Percentiles rank a stretch among this genome's conserved stretches.
These are phyloP conservation scores for Patellaria atrata DNA, from an alignment of 495 filamentous ascomycete genomes.

Conservation along the genomic window DNA sequence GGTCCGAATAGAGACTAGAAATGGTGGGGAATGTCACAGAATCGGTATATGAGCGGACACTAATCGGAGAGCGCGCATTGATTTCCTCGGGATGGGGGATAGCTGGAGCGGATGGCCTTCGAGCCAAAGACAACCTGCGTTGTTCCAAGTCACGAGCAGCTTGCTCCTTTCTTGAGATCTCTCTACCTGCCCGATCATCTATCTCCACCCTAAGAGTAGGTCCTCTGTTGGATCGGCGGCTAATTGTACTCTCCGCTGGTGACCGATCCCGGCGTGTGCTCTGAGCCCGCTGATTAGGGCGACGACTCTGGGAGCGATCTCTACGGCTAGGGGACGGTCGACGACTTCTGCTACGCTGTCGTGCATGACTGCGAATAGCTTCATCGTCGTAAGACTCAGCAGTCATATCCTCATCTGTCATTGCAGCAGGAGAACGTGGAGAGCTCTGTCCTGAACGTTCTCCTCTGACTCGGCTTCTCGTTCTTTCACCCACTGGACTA, in stretches of 20 bases:
- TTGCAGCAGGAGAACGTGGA: slow-evolving; percentile 13
- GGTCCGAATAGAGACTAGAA: slow-evolving; percentile 13
- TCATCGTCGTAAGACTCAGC: slow-evolving; percentile 28
- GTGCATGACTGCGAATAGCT: slow-evolving; percentile 22
- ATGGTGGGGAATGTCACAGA: slow-evolving; percentile 19
- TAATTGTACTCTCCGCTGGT: slow-evolving; percentile 14
- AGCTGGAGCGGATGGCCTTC: slow-evolving; percentile 60
- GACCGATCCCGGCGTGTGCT: slow-evolving; percentile 35
- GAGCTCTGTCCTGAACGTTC: slow-evolving; percentile 7
- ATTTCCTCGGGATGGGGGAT: slow-evolving; percentile 67
- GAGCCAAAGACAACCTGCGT: slow-evolving; percentile 64
- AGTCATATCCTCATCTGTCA: slow-evolving; percentile 32
- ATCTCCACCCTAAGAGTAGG: slow-evolving; percentile 17
- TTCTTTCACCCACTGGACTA: slow-evolving; percentile 14
- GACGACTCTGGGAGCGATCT: slow-evolving; percentile 46
- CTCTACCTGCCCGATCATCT: slow-evolving; percentile 19
- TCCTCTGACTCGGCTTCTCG: slow-evolving; percentile 12
- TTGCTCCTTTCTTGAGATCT: slow-evolving; percentile 42
- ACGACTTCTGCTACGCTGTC: slow-evolving; percentile 47
- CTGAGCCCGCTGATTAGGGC: slow-evolving; percentile 33
- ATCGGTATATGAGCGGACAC: slow-evolving; percentile 24
- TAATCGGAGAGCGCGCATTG: slow-evolving; percentile 10
- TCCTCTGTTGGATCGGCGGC: too few relatives aligned
- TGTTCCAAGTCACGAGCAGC: slow-evolving; percentile 81
- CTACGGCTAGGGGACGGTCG: too few relatives aligned